Percentiles rank a stretch among this genome's conserved stretches.
These are phyloP conservation scores for Mortierella sp. DNA, from an alignment of 371 early-diverging fungal species.

Conservation along the genomic window DNA sequence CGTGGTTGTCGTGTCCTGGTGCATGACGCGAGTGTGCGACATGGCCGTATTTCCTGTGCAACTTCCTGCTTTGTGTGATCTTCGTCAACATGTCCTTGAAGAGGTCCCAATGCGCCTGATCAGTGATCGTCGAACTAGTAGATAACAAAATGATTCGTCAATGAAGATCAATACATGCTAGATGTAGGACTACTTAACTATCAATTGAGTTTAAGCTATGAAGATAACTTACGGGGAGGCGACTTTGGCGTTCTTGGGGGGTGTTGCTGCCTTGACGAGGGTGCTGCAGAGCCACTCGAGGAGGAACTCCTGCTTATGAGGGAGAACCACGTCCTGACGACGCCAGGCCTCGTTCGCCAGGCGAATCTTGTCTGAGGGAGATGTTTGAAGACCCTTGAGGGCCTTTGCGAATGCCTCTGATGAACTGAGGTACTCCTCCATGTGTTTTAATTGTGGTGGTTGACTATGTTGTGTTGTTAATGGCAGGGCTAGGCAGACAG, in stretches of 20 bases:
- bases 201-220: not conserved
- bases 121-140: slow-evolving; percentile 22
- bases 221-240: slow-evolving; percentile 24
- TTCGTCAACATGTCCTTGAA: slow-evolving; percentile 40
- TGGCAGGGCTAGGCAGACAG: not conserved
- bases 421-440: slow-evolving; percentile 50
- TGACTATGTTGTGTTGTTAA: not conserved
- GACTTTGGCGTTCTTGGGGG: slow-evolving; percentile 36
- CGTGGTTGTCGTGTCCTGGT: not conserved
- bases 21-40: not conserved
- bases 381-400: slow-evolving; percentile 47
- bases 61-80: slow-evolving; percentile 25
- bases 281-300: slow-evolving; percentile 55
- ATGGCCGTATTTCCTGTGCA: slow-evolving; percentile 9
- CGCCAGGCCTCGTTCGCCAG: slow-evolving; percentile 51
- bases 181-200: not conserved
- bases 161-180: not conserved
- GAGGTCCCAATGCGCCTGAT: slow-evolving; percentile 53
- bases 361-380: slow-evolving; percentile 45
- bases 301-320: slow-evolving; percentile 56
- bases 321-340: slow-evolving; percentile 39
- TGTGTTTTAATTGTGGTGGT: not conserved
- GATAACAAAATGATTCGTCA: not conserved
- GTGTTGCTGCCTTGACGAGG: slow-evolving; percentile 41
- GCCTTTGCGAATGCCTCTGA: slow-evolving; percentile 57